A percentile compares a stretch with the other conserved stretches of the same genome.
These are phyloP conservation scores for Aspergillus sp. DNA, from an alignment of 2,329 filamentous ascomycete species.

Conservation along the genomic window DNA sequence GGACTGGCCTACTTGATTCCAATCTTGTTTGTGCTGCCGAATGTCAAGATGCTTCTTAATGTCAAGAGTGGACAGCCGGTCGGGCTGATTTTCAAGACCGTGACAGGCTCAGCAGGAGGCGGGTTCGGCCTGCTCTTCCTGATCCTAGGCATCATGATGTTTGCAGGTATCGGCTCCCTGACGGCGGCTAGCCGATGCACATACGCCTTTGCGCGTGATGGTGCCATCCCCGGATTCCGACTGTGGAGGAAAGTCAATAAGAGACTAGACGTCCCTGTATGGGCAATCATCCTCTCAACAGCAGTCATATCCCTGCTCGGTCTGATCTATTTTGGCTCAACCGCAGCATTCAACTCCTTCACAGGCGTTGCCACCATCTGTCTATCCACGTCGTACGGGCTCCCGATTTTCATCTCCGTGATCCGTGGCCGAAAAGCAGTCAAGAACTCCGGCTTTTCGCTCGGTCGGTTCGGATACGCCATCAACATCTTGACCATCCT, in stretches of 20 bases:
- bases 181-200: slow-evolving; percentile 74
- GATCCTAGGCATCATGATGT: slow-evolving; percentile 73
- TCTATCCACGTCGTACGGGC: slow-evolving; percentile 70
- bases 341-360: slow-evolving; percentile 76
- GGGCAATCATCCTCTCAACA: slow-evolving; percentile 67
- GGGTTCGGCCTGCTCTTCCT: slow-evolving; percentile 75
- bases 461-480: slow-evolving; percentile 66
- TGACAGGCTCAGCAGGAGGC: slow-evolving; percentile 69
- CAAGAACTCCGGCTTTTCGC: slow-evolving; percentile 64
- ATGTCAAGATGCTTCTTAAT: slow-evolving; percentile 61
- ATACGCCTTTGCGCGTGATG: slow-evolving; percentile 74
- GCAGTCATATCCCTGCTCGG: slow-evolving; percentile 69
- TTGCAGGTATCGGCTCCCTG: slow-evolving; percentile 72
- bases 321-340: slow-evolving; percentile 76
- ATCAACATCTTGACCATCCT: slow-evolving; percentile 68
- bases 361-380: slow-evolving; percentile 79
- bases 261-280: slow-evolving; percentile 67
- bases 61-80: slow-evolving; percentile 75
- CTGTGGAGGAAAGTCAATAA: slow-evolving; percentile 67
- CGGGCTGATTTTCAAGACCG: slow-evolving; percentile 71
- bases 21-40: slow-evolving; percentile 72
- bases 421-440: slow-evolving; percentile 66
- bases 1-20: slow-evolving; percentile 69
- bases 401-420: slow-evolving; percentile 72
- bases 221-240: slow-evolving; percentile 68